Base-by-base conservation (phyloP, 192 early-diverging fungal species). In the Pilaira anomala region DNA sequence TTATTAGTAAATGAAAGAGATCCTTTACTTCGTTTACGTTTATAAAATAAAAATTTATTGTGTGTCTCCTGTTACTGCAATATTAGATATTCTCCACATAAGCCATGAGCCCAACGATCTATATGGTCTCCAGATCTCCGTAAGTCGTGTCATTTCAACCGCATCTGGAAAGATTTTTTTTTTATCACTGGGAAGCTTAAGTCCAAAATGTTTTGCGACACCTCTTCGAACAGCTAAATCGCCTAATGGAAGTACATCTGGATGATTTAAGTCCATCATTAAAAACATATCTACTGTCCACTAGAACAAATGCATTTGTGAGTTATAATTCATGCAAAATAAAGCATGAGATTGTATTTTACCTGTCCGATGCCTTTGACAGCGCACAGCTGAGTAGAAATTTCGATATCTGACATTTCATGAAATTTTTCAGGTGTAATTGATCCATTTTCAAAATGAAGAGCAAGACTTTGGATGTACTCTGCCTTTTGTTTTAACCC, bases 211-310 rank as follows among this genome's bases (percentile, higher is more conserved):
- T 7, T 69, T 57, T 42, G 79, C 75, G 70, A 91, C 80, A 1
- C 81, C 87, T 67, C 85, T 85, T 45, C 80, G 81, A 3, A 91
- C 69, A 19, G 80, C 88, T 51, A 75, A 60, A 52, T 91, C 89
- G 24, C 81, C 66, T 14, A 83, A 76, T 0, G 89, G 89, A 13
- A 91, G 77, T 18, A 91, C 78, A 66, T 91, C 82, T 0, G 88
- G 83, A 36, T 85, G 81, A 61, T 83, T 74, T 7, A 91, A 65
- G 45, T 89, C 77, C 62, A 91, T 87, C 76, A 91, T 88, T 25
- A 63, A 48, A 26, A 58, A 88, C 87, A 88, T 91, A 60, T 89
- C 84, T 7, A 82, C 87, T 1, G 85, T 85, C 83, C 86, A 87
- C 77, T 72, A 72, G 0, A 25, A 29, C 11, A 36, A 13, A 41